Evolutionary conservation across 1,139 yeast species (phyloP), one percentile per base, ranked within the genome.

Genomic region (Candida glucosophila): DNA sequence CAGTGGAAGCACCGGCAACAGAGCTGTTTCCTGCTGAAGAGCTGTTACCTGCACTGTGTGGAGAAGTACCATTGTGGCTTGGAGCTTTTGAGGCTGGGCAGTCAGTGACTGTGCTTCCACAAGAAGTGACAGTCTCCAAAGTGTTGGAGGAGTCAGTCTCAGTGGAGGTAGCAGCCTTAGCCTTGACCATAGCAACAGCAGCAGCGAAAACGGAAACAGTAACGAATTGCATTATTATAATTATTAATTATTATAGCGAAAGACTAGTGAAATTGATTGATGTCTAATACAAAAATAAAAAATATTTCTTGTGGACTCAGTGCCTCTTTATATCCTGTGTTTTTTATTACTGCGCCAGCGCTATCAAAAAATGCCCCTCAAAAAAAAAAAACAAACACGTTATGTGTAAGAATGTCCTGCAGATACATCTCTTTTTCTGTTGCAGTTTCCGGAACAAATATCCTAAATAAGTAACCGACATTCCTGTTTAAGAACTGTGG

Each of bases 151-250:
- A 26, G 31, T 50, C 56, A 33, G 57, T 52, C 36, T 43, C 49
- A 34, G 64, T 56, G 42, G 44, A 40, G 33, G 55, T 53, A 27
- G 46, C 44, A 41, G 64, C 61, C 31, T 46, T 47, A 41, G 53
- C 59, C 28, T 54, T 49, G 34, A 52, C 49, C 35, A 51, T 64
- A 36, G 58, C 59, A 35, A 51, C 64, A 36, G 58, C 59, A 36
- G 58, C 53, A 39, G 64, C 60, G 50, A 61, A 44, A 48, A 59
- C 47, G 37, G 67, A 63, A 60, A 61, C 55, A 38, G 56, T 55
- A 50, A 67, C 50, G 63, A 62, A 63, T 58, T 58, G 62, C 66
- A 58, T 58, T 53, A 29, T 42, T 36, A 29, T 25, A 29, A 27
- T 41, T 32, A 23, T n/a, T n/a, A n/a, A n/a, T n/a, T n/a, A n/a